These are phyloP conservation scores for Fusarium sp. DNA, from an alignment of 2,329 filamentous ascomycete genomes.

Conservation along the genomic window DNA sequence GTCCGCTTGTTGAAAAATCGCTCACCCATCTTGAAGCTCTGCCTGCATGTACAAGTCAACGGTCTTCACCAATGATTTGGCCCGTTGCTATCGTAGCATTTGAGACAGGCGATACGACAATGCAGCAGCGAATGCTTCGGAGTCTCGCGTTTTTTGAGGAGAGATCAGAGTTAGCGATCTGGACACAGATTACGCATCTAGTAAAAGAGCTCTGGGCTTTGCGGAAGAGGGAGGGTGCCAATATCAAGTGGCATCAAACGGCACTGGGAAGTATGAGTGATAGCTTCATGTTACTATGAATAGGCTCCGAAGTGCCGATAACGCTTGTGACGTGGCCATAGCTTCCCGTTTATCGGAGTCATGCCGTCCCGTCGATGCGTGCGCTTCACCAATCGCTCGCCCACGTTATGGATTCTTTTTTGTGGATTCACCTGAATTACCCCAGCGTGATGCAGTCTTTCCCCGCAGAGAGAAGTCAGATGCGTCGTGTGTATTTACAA, in stretches of 20 bases:
- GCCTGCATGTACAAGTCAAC: conserved; percentile 15
- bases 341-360: background rate
- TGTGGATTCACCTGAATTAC: background rate
- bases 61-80: conserved; percentile 40
- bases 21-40: conserved; percentile 35
- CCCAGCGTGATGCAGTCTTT: background rate
- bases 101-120: conserved; percentile 14
- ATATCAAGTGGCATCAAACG: conserved; percentile 38
- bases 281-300: conserved; percentile 36
- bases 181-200: conserved; percentile 29
- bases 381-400: background rate
- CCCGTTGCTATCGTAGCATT: conserved; percentile 38
- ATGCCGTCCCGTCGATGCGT: background rate
- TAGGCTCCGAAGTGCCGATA: background rate
- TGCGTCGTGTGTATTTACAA: background rate
- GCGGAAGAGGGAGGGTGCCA: conserved; percentile 17
- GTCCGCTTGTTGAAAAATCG: conserved; percentile 37
- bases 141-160: conserved; percentile 24
- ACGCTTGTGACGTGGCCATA: background rate
- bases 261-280: conserved; percentile 31
- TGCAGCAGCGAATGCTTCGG: conserved; percentile 37
- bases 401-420: conserved; percentile 1
- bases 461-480: background rate
- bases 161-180: conserved; percentile 34
- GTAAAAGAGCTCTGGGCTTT: conserved; percentile 36